These are phyloP conservation scores for Lycium ferocissimum DNA, from an alignment of 257 asterid genomes.

Conservation along the genomic window DNA sequence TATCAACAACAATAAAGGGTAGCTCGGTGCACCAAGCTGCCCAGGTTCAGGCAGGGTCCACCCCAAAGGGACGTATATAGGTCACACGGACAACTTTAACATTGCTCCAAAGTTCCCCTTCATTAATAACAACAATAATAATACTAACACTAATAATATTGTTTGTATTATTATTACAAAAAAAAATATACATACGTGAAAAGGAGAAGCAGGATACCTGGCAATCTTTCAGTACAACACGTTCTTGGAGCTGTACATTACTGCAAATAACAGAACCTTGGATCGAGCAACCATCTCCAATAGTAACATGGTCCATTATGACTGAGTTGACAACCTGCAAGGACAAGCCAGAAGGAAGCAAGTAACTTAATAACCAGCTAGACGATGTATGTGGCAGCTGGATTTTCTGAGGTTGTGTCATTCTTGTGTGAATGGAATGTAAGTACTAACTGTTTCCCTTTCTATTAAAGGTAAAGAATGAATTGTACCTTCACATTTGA, in stretches of 20 bases:
- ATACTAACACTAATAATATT: neutral
- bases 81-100: neutral
- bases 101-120: neutral
- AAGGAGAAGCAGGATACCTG: constrained; percentile 56
- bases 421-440: neutral
- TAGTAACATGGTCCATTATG: constrained; percentile 84
- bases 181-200: constrained; percentile 23
- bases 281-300: constrained; percentile 92
- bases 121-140: neutral
- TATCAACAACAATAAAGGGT: neutral
- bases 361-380: neutral
- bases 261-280: constrained; percentile 95
- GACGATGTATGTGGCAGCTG: neutral
- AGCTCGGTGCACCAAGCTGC: neutral
- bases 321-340: constrained; percentile 91
- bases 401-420: constrained; percentile 2
- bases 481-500: constrained; percentile 94
- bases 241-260: constrained; percentile 94
- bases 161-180: neutral
- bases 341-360: neutral
- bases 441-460: neutral
- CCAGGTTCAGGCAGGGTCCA: neutral
- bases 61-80: neutral
- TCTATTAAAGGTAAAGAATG: neutral
- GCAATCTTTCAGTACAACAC: constrained; percentile 86